Base-by-base conservation (phyloP, 2,329 filamentous ascomycete species). In the Epichloe sibirici region DNA sequence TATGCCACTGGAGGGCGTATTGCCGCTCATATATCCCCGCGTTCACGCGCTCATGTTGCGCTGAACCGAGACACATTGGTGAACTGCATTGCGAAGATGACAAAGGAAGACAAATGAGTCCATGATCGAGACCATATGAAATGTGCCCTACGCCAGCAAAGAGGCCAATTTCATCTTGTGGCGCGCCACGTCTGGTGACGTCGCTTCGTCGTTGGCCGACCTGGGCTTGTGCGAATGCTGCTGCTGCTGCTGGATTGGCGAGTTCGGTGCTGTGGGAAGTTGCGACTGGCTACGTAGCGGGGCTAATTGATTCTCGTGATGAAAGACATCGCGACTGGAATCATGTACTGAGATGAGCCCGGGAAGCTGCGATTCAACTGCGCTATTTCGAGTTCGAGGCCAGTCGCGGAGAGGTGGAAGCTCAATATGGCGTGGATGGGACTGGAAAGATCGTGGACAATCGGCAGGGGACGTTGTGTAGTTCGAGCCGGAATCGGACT, bases 401-500 rank as follows among this genome's bases (percentile, higher is more conserved):
- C 47, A 49, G 21, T 52, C 52, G 31, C 47, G 61, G 3, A 69
- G 61, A 0, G 65, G 67, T 34, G 74, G 72, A n/a, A 76, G 62
- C 52, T 72, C 70, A 40, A 73, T 63, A 1, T 69, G 69, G 11
- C 67, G 61, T 68, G 65, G 52, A 69, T 62, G 50, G 63, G 48
- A 68, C 53, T 57, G 63, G 70, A 49, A 8, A 5, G 37, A 40
- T 23, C 7, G 15, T 45, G 60, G 53, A 39, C 56, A 62, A 62
- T 70, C 61, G 15, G 62, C 15, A n/a, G 81, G 79, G 11, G 82
- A 84, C 34, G 76, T 76, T 4, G 81, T 82, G 63, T 80, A 79
- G 52, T 78, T 74, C 1, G 82, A 85, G 56, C 78, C 77, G 31
- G 73, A 72, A 64, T 93, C 88, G 0, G 86, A 89, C 48, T 74